Conservation (phyloP, 768 basidiomycete genomes). For the Auriculariales sp. region DNA sequence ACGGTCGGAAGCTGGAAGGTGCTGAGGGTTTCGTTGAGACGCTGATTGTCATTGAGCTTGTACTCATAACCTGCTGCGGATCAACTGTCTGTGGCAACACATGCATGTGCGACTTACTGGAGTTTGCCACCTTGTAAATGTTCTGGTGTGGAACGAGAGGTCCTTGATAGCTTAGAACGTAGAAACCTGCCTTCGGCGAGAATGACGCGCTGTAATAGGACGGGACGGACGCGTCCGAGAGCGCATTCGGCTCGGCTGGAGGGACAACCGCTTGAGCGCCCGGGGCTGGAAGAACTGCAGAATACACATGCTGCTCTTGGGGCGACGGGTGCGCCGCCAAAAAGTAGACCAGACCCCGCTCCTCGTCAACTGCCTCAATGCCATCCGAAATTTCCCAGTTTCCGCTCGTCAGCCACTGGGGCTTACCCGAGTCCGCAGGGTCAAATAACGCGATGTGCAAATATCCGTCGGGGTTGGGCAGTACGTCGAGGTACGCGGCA, state of each 20-base stretch:
- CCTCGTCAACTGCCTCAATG: slow-evolving; percentile 56
- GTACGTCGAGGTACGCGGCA: slow-evolving; percentile 78
- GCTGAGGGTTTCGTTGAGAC: slow-evolving; percentile 44
- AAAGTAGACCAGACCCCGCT: slow-evolving; percentile 58
- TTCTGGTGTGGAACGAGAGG: slow-evolving; percentile 82
- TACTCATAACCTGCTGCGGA: slow-evolving; percentile 31
- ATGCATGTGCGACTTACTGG: slow-evolving; percentile 21
- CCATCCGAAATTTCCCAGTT: slow-evolving; percentile 78
- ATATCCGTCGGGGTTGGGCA: slow-evolving; percentile 69
- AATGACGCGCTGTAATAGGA: slow-evolving; percentile 57
- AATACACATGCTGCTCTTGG: slow-evolving; percentile 75
- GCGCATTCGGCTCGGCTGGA: slow-evolving; percentile 24
- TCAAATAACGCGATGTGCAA: slow-evolving; percentile 89
- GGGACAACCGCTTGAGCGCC: slow-evolving; percentile 8
- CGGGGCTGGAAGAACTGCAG: slow-evolving; percentile 48
- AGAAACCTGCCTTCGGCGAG: slow-evolving; percentile 78
- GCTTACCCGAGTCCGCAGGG: slow-evolving; percentile 50
- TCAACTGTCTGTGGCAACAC: background rate
- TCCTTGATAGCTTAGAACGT: slow-evolving; percentile 64
- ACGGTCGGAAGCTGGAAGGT: slow-evolving; percentile 62
- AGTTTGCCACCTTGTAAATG: slow-evolving; percentile 41
- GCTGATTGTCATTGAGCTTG: slow-evolving; percentile 55
- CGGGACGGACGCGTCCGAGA: slow-evolving; percentile 37
- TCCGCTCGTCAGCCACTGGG: slow-evolving; percentile 75
- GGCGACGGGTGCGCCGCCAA: slow-evolving; percentile 68